Conservation (phyloP, 176 grass and related monocot species). For the Triticum timopheevii region DNA sequence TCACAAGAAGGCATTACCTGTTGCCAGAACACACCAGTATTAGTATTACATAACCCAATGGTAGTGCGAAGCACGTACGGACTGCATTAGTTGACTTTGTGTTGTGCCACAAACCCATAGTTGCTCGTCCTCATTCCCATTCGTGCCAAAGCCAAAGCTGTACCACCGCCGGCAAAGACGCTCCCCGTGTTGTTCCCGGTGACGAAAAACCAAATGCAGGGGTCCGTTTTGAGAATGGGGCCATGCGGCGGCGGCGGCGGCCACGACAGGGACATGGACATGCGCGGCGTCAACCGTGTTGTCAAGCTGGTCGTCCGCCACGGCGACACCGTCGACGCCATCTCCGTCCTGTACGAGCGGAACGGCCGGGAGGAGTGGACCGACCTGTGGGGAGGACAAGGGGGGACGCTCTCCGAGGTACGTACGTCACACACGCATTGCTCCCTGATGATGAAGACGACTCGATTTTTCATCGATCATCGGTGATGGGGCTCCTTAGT, state of each 20-base stretch:
- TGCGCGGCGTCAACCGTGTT: conserved; percentile 41
- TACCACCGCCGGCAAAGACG: background rate
- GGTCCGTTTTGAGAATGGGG: conserved; percentile 2
- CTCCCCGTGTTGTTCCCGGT: background rate
- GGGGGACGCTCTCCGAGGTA: conserved; percentile 49
- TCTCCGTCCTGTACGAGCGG: conserved; percentile 40
- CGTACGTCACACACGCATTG: background rate
- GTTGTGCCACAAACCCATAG: background rate
- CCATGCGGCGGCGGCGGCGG: conserved; percentile 47
- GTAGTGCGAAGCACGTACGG: conserved; percentile 32
- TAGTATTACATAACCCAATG: background rate
- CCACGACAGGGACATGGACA: conserved; percentile 36
- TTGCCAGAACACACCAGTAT: background rate
- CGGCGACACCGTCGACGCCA: conserved; percentile 40
- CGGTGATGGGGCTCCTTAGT: background rate
- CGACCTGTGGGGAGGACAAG: conserved; percentile 40
- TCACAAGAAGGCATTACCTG: background rate
- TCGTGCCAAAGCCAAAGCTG: background rate
- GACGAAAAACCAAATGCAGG: background rate
- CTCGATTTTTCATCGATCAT: background rate
- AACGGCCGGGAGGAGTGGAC: conserved; percentile 42
- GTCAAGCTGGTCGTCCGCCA: conserved; percentile 51
- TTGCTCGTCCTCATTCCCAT: background rate
- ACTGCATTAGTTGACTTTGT: conserved; percentile 15
- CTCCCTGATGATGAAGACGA: background rate